Base-by-base conservation (phyloP, 1,284 basidiomycete genomes). In the Heterobasidion irregulare region DNA sequence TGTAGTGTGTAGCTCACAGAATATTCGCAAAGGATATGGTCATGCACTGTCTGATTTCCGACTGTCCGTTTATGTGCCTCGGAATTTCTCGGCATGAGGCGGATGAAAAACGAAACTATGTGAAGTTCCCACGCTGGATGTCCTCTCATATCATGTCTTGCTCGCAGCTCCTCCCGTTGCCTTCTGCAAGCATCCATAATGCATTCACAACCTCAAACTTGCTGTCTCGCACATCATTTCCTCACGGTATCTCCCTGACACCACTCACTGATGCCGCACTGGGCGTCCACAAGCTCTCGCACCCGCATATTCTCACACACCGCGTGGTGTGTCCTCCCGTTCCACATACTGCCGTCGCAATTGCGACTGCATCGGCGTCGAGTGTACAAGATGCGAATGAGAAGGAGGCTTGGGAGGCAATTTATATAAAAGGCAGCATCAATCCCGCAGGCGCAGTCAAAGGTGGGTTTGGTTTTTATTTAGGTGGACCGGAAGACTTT, bases 381-480 rank as follows among this genome's bases (percentile, higher is more conserved):
- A 48, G 19, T 18, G 54, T 55, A 34, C 52, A 12, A 38, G 62
- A 48, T 55, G 67, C 35, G 51, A 67, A 49, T 68, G 52, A 74
- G 1, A 73, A 53, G n/a, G 74, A 56, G 18, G 70, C 82, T 13
- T 85, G 82, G 82, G 78, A 84, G 62, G 83, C 83, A 0, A 64
- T 77, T 19, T 87, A 82, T 60, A 77, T 80, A 0, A 65, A 75
- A 53, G 82, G 83, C 1, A 83, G 80, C 63, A 78, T 83, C 61
- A 85, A 82, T 56, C 83, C 83, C 0, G 66, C 70, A 7, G 75
- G 67, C 32, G 33, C 35, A 8, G 66, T 68, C 60, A 69, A 67
- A 52, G 82, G 83, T 2, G 84, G 84, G 0, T 83, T 84, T 56
- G 77, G 82, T 1, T 83, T 85, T 63, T 83, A 84, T 63, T 59